These are phyloP conservation scores for Mycena vitilis DNA, from an alignment of 768 basidiomycete genomes.

Conservation along the genomic window DNA sequence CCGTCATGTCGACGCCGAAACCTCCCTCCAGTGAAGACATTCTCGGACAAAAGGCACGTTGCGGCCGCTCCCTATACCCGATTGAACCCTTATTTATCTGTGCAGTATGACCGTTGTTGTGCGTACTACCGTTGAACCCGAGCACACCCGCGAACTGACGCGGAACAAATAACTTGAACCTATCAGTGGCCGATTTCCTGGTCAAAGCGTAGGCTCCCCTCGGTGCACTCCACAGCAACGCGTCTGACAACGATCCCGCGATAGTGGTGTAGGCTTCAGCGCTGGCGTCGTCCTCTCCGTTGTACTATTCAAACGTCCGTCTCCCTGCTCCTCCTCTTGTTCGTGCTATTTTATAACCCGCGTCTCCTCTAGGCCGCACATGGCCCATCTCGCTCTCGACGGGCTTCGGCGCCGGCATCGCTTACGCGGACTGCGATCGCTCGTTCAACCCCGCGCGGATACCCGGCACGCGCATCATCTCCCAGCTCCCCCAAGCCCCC, in stretches of 20 bases:
- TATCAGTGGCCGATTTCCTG: constrained; percentile 78
- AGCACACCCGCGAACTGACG: constrained; percentile 32
- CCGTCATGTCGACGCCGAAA: constrained; percentile 64
- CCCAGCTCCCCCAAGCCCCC: constrained; percentile 42
- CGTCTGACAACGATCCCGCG: constrained; percentile 24
- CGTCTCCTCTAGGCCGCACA: constrained; percentile 74
- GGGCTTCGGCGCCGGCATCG: constrained; percentile 88
- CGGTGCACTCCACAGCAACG: neutral
- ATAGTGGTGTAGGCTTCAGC: constrained; percentile 89
- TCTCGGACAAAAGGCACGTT: constrained; percentile 86
- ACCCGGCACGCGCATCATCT: constrained; percentile 83
- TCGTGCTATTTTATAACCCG: constrained; percentile 24
- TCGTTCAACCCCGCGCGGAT: constrained; percentile 93
- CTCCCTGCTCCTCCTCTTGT: constrained; percentile 14
- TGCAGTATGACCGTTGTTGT: constrained; percentile 89
- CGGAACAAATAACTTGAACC: neutral
- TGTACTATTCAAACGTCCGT: constrained; percentile 91
- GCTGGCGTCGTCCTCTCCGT: constrained; percentile 91
- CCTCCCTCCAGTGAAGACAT: constrained; percentile 90
- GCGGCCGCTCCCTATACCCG: no score
- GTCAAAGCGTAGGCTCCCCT: constrained; percentile 80
- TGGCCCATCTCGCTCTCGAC: constrained; percentile 91
- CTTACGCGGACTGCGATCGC: constrained; percentile 93
- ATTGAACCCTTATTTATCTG: constrained; percentile 1
- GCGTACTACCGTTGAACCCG: constrained; percentile 50